Evolutionary conservation across 495 filamentous ascomycete species (phyloP), one percentile per base, ranked within the genome.

Genomic region (Trichoderma reesei): DNA sequence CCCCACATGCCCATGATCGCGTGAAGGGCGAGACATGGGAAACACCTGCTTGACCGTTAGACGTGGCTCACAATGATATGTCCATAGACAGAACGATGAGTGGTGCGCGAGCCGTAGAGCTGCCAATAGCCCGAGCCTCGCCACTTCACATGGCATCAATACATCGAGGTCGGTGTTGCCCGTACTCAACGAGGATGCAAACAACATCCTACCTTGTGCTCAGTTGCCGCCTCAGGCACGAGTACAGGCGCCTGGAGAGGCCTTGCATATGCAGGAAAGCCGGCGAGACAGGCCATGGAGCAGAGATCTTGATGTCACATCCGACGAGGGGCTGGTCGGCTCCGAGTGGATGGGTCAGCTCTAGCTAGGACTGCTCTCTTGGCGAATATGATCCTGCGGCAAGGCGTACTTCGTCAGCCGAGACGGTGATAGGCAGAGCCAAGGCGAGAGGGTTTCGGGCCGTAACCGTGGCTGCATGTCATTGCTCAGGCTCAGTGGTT

Each of bases 231-330:
- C 51, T 48, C 44, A 34, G 51, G 20, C 51, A 56, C 51, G n/a
- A n/a, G 16, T 51, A 51, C 46, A 51, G 46, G 14, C 46, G 9
- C 46, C 18, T 31, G n/a, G n/a, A 13, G 31, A 56, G 31, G 51
- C 51, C 51, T 33, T 56, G 51, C 51, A 56, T 56, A 56, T 56
- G 51, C 51, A 56, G 20, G 26, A 1, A 14, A 46, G 42, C 42
- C 42, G 42, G 16, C 42, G 6, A 56, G 16, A 14, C 11, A 51
- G n/a, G n/a, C n/a, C n/a, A n/a, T 34, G 51, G 31, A 56, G 51
- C 51, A 56, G 20, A 56, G 51, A 56, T 56, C 51, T 56, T 31
- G 51, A 56, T 56, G 51, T 56, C 51, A 56, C 31, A 56, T 56
- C 51, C 51, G 51, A 56, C 51, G 10, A 56, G 48, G 20, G 51